These are phyloP conservation scores for Plasmodium gonderi DNA, from an alignment of 169 alveolate genomes.

Conservation along the genomic window DNA sequence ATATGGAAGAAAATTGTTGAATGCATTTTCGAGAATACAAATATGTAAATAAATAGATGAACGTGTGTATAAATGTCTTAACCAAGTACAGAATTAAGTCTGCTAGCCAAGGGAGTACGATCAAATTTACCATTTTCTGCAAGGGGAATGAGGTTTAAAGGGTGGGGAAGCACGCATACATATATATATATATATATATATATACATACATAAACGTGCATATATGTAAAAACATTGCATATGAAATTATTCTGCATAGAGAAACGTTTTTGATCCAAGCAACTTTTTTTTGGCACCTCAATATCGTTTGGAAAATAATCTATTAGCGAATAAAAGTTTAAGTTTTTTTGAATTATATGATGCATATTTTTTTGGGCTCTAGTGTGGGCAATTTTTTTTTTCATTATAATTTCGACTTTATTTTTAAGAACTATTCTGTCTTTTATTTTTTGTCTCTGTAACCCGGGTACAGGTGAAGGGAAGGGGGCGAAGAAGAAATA, in stretches of 20 bases:
- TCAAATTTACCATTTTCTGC: conserved; percentile 17
- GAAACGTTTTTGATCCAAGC: not conserved
- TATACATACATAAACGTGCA: not conserved
- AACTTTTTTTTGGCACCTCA: conserved; percentile 12
- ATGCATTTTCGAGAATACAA: too few species aligned
- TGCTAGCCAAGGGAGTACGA: conserved; percentile 39
- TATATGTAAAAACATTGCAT: not conserved
- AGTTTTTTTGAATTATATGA: conserved; percentile 60
- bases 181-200: not conserved
- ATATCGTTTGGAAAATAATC: conserved; percentile 31
- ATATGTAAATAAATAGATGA: not conserved
- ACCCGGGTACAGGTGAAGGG: not conserved
- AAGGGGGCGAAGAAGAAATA: not conserved
- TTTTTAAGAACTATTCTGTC: conserved; percentile 39
- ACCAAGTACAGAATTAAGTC: conserved; percentile 46
- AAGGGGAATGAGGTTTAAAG: not conserved
- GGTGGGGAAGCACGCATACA: not conserved
- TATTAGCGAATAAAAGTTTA: conserved; percentile 10
- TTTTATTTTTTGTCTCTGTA: conserved; percentile 55
- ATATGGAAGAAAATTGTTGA: not conserved
- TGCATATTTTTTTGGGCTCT: conserved; percentile 52
- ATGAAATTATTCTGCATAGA: not conserved
- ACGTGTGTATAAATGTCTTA: not conserved
- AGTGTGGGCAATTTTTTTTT: conserved; percentile 51
- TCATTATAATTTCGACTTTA: conserved; percentile 50